Base-by-base conservation (phyloP, 2,329 filamentous ascomycete genomes). In the Epichloe amarillans region DNA sequence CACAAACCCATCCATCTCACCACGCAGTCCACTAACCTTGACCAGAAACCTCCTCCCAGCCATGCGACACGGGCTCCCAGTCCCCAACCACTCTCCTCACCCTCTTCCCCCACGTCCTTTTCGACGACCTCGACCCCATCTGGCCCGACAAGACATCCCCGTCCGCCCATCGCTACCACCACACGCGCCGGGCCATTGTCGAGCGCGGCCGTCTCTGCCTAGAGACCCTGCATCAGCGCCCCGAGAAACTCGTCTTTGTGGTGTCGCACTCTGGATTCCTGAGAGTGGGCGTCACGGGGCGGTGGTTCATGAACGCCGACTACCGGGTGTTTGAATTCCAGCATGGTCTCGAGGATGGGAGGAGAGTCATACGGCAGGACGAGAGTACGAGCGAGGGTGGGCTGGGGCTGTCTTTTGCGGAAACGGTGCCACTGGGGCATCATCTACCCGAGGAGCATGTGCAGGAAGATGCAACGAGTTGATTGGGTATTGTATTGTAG, bases 241-340 rank as follows among this genome's bases (percentile, higher is more conserved):
- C 75, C 0, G 81, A 85, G 64, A 77, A 78, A 56, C 69, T 81
- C 48, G 72, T 86, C 50, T 71, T 82, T 10, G 80, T 85, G 0
- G 80, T 86, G 4, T 77, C 76, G 2, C 82, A 85, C 64, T 79
- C 81, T 2, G 79, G 74, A 0, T 85, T 84, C 61, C 57, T 85
- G 54, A 67, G 80, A n/a, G 62, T 70, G 3, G 78, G 72, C 8
- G 72, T 84, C 7, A 73, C 71, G 8, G 75, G 79, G 2, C 69
- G 68, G 55, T 76, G 69, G 67, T 80, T 70, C 58, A 76, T 74
- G 60, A 84, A 84, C 54, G 76, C 75, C 11, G 82, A 85, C 58
- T 85, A 80, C 62, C 73, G 82, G 12, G 67, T 84, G 33, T 84
- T 84, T 57, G 72, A 77, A 17, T 79, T 80, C 55, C 61, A 54